These are phyloP conservation scores for Abortiporus biennis DNA, from an alignment of 1,284 basidiomycete species.

Conservation along the genomic window DNA sequence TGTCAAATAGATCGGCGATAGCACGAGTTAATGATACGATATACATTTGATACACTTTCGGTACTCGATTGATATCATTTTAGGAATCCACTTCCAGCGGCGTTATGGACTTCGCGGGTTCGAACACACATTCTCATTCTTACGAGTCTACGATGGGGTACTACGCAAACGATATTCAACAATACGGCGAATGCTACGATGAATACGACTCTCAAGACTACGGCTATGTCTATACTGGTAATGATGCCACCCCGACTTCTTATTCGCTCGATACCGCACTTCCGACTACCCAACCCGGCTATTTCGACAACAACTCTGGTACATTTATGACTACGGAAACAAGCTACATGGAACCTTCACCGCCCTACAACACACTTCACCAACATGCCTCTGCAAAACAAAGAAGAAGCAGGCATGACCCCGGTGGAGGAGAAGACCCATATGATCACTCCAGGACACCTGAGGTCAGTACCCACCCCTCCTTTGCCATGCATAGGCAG, in stretches of 20 bases:
- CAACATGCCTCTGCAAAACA: conserved; percentile 19
- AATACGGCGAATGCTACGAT: neutral
- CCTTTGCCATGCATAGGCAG: conserved; percentile 15
- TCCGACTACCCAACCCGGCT: neutral
- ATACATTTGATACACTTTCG: too few relatives aligned
- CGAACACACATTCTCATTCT: too few relatives aligned
- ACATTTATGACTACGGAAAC: too few relatives aligned
- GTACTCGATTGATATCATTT: too few relatives aligned
- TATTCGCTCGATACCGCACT: neutral
- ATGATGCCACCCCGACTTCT: neutral
- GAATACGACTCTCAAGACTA: neutral
- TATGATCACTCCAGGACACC: conserved; percentile 12
- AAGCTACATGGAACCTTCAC: neutral
- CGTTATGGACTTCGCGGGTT: too few relatives aligned
- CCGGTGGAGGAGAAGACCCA: conserved; percentile 16
- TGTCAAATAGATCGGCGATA: too few relatives aligned
- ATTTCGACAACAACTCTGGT: neutral
- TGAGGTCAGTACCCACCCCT: conserved; percentile 16
- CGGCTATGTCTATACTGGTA: neutral
- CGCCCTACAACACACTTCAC: conserved; percentile 5
- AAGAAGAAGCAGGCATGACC: conserved; percentile 22
- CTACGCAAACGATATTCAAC: too few relatives aligned
- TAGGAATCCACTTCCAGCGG: too few relatives aligned
- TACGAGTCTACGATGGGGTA: too few relatives aligned
- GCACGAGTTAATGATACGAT: too few relatives aligned